Percentiles rank a stretch among this genome's conserved stretches.
Evolutionary conservation across 202 grass and related monocot genomes (phyloP).

Genomic region (Cymbopogon flexuosus): DNA sequence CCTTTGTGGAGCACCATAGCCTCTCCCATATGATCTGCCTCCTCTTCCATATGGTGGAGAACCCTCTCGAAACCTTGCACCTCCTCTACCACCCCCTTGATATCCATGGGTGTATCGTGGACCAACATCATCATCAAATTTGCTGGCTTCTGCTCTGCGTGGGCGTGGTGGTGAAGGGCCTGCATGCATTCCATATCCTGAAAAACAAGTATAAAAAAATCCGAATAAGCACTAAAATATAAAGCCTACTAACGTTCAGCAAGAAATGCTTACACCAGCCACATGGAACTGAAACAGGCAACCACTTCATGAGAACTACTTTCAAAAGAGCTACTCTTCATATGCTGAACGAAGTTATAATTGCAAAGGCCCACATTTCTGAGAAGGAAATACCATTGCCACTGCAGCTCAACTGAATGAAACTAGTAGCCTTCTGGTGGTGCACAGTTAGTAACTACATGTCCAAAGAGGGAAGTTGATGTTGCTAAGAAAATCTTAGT

Average conservation of each 20-base stretch:
- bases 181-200: conserved; percentile 63
- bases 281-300: conserved; percentile 40
- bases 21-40: conserved; percentile 47
- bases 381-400: conserved; percentile 48
- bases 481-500: conserved; percentile 32
- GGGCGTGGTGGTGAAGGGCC: conserved; percentile 46
- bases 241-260: conserved; percentile 13
- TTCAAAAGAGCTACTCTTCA: conserved; percentile 23
- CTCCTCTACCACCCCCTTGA: conserved; percentile 65
- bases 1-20: conserved; percentile 44
- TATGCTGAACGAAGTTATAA: conserved; percentile 19
- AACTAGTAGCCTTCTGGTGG: conserved; percentile 7
- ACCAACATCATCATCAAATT: conserved; percentile 42
- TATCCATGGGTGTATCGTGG: conserved; percentile 45
- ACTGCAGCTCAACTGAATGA: conserved; percentile 32
- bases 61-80: conserved; percentile 53
- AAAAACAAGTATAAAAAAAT: conserved; percentile 26
- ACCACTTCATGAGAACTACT: conserved; percentile 39
- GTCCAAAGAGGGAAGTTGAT: conserved; percentile 21
- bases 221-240: conserved; percentile 24
- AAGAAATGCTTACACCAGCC: conserved; percentile 47
- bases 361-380: conserved; percentile 31
- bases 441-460: conserved; percentile 34
- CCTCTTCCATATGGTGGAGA: conserved; percentile 59
- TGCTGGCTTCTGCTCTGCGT: conserved; percentile 33